Conservation (phyloP, 352 stramenopile species). For the Pythium volutum region DNA sequence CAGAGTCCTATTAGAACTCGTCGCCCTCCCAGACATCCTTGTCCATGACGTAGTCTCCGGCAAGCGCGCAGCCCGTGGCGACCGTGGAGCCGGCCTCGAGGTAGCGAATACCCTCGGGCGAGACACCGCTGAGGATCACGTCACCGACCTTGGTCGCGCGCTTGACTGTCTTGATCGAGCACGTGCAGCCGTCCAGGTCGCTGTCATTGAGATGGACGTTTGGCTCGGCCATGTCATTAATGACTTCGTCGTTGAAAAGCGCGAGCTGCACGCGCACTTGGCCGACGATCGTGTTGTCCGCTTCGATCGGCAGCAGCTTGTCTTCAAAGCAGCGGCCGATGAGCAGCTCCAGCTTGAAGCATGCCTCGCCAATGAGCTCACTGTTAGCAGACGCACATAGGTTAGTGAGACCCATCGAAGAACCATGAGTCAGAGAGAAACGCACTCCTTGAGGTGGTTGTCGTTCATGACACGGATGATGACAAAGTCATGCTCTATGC, state of each 20-base stretch:
- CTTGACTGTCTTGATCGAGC: slow-evolving; percentile 31
- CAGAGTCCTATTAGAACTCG: slow-evolving; percentile 36
- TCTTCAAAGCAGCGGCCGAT: slow-evolving; percentile 68
- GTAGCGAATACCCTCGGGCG: slow-evolving; percentile 67
- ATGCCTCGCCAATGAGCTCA: slow-evolving; percentile 66
- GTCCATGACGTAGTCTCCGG: slow-evolving; percentile 73
- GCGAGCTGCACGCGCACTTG: slow-evolving; percentile 69
- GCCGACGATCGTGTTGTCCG: slow-evolving; percentile 71
- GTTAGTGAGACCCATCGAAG: neutral
- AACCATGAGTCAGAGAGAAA: neutral
- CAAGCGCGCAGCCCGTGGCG: slow-evolving; percentile 56
- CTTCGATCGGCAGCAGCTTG: slow-evolving; percentile 69
- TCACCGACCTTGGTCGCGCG: slow-evolving; percentile 71
- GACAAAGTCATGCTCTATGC: slow-evolving; percentile 80
- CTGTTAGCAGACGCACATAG: slow-evolving; percentile 20
- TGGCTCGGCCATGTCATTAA: slow-evolving; percentile 45
- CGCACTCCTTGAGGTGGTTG: slow-evolving; percentile 74
- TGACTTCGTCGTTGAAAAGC: slow-evolving; percentile 78
- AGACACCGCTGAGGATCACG: slow-evolving; percentile 71
- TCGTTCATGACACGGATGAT: slow-evolving; percentile 79
- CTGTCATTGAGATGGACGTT: slow-evolving; percentile 31
- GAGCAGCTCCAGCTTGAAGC: slow-evolving; percentile 63
- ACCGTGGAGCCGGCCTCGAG: slow-evolving; percentile 62
- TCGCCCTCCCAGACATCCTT: slow-evolving; percentile 75
- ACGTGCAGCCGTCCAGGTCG: slow-evolving; percentile 66